Base-by-base conservation (phyloP, 1,139 yeast species). In the Casaregolazyma lundiana region DNA sequence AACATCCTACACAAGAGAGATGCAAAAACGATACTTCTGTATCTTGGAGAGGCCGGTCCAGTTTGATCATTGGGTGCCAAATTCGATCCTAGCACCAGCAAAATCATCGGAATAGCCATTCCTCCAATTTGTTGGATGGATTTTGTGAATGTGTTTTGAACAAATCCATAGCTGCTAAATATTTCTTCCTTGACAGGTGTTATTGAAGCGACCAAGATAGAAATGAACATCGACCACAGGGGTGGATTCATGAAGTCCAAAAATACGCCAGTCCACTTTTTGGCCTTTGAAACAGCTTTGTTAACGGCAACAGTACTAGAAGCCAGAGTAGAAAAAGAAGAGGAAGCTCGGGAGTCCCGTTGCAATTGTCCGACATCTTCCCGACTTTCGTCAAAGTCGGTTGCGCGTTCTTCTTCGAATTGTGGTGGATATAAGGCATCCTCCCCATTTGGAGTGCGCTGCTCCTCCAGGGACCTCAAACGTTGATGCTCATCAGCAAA, bases 221-320 rank as follows among this genome's bases (percentile, higher is more conserved):
- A 82, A 1, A 83, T 66, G 20, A 87, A 65, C 97, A 92, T 92
- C 9, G 97, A 83, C 74, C 89, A 92, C 52, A 92, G 71, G 7
- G 98, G 98, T 8, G 97, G 97, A 65, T 92, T 92, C 95, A 92
- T 88, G 58, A 80, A 80, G 30, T 64, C 59, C 47, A 73, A 54
- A 43, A 78, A 49, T 30, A 53, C 52, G 32, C 30, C 13, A 24
- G 37, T 47, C 9, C 46, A 19, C 8, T 44, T 35, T 17, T 22
- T 35, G 13, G 35, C 34, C 4, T 17, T 30, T 2, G n/a, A 8
- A 19, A 20, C n/a, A 17, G 15, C 16, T 15, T 30, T 35, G 19
- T 19, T 30, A 8, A 20, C 17, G 11, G 19, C 17, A 22, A 17
- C 20, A 8, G 13, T n/a, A 4, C 15, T 22, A 9, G 24, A 17